Conservation (phyloP, 768 basidiomycete species). For the Gymnopilus junonius region DNA sequence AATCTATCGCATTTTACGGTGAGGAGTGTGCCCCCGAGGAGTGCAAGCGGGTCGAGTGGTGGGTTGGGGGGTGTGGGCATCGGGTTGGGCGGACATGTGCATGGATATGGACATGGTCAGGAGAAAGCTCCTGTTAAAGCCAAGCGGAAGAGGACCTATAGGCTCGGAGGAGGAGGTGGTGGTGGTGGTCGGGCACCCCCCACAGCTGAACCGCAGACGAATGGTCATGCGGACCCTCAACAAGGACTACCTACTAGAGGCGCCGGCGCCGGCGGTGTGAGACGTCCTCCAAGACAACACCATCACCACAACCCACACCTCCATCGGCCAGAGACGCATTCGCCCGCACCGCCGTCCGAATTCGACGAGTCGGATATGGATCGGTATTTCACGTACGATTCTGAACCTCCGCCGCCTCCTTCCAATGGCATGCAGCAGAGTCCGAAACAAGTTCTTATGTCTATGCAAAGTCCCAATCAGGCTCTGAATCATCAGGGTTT, state of each 20-base stretch:
- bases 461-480: neutral
- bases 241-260: too few relatives aligned
- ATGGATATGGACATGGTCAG: constrained; percentile 20
- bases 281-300: neutral
- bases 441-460: neutral
- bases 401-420: neutral
- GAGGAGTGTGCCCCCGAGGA: constrained; percentile 78
- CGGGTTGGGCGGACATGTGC: constrained; percentile 26
- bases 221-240: neutral
- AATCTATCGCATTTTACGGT: constrained; percentile 92
- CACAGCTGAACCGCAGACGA: neutral
- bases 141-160: constrained; percentile 73
- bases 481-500: too few relatives aligned
- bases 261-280: too few relatives aligned
- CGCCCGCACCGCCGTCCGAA: constrained; percentile 36
- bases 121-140: constrained; percentile 71
- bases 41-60: constrained; percentile 8
- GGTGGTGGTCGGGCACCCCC: constrained; percentile 10
- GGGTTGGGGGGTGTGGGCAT: neutral
- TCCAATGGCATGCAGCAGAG: neutral
- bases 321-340: constrained; percentile 7
- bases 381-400: constrained; percentile 55
- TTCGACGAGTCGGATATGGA: constrained; percentile 79
- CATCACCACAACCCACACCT: too few relatives aligned
- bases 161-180: constrained; percentile 50